phyloP scores from a whole-genome alignment of 805 yeast genomes.

The Vanderwaltozyma polyspora region DNA sequence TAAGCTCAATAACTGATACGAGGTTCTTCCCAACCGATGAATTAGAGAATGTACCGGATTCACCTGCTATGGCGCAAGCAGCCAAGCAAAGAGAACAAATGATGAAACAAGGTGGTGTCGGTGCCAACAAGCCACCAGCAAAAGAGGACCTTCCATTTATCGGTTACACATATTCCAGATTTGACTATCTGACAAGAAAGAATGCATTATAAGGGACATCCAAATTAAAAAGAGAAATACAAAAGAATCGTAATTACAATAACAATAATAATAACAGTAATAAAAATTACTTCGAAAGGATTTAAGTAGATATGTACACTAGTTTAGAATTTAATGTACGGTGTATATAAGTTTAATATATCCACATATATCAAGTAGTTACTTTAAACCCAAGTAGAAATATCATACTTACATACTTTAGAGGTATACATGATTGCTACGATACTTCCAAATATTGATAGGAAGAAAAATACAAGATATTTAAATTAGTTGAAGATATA shows the following conservation, averaged over 20 bases:
- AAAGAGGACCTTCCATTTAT: conserved; percentile 91
- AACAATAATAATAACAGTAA: no score
- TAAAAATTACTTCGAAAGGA: no score
- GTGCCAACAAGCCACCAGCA: conserved; percentile 30
- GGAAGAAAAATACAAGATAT: no score
- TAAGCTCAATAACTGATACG: conserved; percentile 88
- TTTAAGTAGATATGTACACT: no score
- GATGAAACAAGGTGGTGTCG: conserved; percentile 33
- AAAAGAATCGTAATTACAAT: background rate
- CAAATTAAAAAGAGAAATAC: background rate
- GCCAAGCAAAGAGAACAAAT: conserved; percentile 51
- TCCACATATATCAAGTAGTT: no score
- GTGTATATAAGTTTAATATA: no score
- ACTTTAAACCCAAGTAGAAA: no score
- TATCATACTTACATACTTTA: no score
- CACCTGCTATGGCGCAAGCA: conserved; percentile 62
- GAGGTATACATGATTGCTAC: no score
- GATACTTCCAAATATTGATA: no score
- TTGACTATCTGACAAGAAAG: conserved; percentile 79
- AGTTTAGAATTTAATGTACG: no score
- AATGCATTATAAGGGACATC: conserved; percentile 29
- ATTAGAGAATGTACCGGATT: conserved; percentile 86
- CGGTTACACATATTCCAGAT: conserved; percentile 92
- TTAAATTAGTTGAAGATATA: no score
- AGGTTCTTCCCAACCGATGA: conserved; percentile 98